Percentiles rank a stretch among this genome's conserved stretches.
Evolutionary conservation across 2,329 filamentous ascomycete species (phyloP).

Genomic region (Colletotrichum siamense): DNA sequence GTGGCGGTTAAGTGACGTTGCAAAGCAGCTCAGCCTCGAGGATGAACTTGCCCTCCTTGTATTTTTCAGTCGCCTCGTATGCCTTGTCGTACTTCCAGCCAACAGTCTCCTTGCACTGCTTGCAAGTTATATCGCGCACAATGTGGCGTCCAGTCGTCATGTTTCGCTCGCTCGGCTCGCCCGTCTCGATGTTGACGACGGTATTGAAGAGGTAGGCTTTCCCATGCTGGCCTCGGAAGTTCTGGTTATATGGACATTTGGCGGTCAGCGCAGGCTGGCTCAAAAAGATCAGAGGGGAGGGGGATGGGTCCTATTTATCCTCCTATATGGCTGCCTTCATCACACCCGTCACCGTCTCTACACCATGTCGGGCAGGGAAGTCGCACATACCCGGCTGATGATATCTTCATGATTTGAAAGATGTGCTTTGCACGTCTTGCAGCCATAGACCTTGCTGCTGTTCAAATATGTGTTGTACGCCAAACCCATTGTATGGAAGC

Average conservation of each 20-base stretch:
- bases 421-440: slow-evolving; percentile 94
- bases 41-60: slow-evolving; percentile 99
- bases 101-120: slow-evolving; percentile 89
- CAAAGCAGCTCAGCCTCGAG: slow-evolving; percentile 90
- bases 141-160: slow-evolving; percentile 98
- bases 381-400: slow-evolving; percentile 78
- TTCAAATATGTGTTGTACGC: slow-evolving; percentile 91
- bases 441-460: slow-evolving; percentile 87
- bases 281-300: neutral
- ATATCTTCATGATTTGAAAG: slow-evolving; percentile 96
- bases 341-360: neutral
- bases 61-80: slow-evolving; percentile 90
- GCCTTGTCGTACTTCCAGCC: slow-evolving; percentile 99
- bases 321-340: neutral
- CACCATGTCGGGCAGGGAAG: neutral
- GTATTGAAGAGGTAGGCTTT: slow-evolving; percentile 96
- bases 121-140: slow-evolving; percentile 90
- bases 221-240: slow-evolving; percentile 97
- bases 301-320: neutral
- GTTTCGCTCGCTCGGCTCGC: slow-evolving; percentile 89
- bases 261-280: neutral
- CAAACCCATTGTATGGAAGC: slow-evolving; percentile 73
- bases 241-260: slow-evolving; percentile 61
- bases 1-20: slow-evolving; percentile 65
- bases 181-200: slow-evolving; percentile 88